phyloP scores from a whole-genome alignment of 257 asterid genomes.

The Scutellaria baicalensis region DNA sequence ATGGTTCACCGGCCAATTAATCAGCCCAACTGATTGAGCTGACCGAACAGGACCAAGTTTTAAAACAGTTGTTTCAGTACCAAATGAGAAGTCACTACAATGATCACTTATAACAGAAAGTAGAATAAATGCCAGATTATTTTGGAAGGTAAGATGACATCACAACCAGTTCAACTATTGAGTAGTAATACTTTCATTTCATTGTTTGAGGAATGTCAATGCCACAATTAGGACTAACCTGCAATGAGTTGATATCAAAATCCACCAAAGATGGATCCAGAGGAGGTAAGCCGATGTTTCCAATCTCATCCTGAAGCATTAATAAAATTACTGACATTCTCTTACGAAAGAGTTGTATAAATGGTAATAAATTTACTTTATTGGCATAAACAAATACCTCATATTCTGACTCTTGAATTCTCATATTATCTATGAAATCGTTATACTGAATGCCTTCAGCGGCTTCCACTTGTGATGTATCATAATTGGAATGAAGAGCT shows the following conservation, averaged over 20 bases:
- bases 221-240: slow-evolving; percentile 43
- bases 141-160: background rate
- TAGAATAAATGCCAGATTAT: background rate
- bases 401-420: slow-evolving; percentile 47
- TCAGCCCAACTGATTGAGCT: background rate
- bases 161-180: slow-evolving; percentile 3
- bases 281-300: slow-evolving; percentile 46
- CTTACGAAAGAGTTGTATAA: background rate
- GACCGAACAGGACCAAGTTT: background rate
- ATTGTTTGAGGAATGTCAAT: background rate
- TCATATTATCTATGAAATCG: slow-evolving; percentile 49
- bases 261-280: slow-evolving; percentile 51
- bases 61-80: background rate
- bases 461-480: slow-evolving; percentile 31
- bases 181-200: background rate
- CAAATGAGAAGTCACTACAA: background rate
- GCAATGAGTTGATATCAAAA: slow-evolving; percentile 67
- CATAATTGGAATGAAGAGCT: slow-evolving; percentile 34
- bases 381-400: slow-evolving; percentile 36
- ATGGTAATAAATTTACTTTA: background rate
- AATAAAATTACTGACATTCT: slow-evolving; percentile 8
- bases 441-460: slow-evolving; percentile 41
- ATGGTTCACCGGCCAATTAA: background rate
- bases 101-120: background rate
- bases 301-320: slow-evolving; percentile 48